Evolutionary conservation across 805 yeast species (phyloP).

Genomic region (Wickerhamiella azyma): DNA sequence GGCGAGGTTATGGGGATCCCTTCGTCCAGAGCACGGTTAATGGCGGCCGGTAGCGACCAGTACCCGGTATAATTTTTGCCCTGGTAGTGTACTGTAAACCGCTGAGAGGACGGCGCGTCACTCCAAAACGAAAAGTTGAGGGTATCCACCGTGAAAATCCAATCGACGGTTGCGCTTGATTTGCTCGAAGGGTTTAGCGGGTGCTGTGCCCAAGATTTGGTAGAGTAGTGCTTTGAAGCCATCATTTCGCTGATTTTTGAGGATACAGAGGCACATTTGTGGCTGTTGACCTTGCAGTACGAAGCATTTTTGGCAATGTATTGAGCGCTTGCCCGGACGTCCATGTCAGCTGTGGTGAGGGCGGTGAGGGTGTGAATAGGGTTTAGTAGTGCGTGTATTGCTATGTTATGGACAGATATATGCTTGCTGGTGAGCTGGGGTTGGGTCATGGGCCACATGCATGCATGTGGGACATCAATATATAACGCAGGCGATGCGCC

Average conservation of each 20-base stretch:
- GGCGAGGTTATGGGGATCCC: slow-evolving; percentile 29
- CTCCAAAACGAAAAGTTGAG: slow-evolving; percentile 35
- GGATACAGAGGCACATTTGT: slow-evolving; percentile 25
- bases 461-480: no score
- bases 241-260: slow-evolving; percentile 19
- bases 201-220: slow-evolving; percentile 28
- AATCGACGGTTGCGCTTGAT: slow-evolving; percentile 19
- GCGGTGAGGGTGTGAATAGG: neutral
- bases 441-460: no score
- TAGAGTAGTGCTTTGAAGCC: slow-evolving; percentile 22
- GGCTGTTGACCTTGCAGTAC: slow-evolving; percentile 22
- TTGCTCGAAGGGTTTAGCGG: slow-evolving; percentile 23
- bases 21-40: slow-evolving; percentile 30
- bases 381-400: no score
- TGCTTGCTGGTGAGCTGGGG: no score
- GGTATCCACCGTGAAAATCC: slow-evolving; percentile 32
- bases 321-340: slow-evolving; percentile 17
- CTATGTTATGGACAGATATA: no score
- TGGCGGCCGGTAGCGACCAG: slow-evolving; percentile 33
- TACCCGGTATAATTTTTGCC: slow-evolving; percentile 30
- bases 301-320: slow-evolving; percentile 20
- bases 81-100: slow-evolving; percentile 26
- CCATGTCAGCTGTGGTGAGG: slow-evolving; percentile 21
- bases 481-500: no score
- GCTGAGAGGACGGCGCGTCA: slow-evolving; percentile 23